Evolutionary conservation across 306 rosid species (phyloP).

Genomic region (Vachellia collinsii): DNA sequence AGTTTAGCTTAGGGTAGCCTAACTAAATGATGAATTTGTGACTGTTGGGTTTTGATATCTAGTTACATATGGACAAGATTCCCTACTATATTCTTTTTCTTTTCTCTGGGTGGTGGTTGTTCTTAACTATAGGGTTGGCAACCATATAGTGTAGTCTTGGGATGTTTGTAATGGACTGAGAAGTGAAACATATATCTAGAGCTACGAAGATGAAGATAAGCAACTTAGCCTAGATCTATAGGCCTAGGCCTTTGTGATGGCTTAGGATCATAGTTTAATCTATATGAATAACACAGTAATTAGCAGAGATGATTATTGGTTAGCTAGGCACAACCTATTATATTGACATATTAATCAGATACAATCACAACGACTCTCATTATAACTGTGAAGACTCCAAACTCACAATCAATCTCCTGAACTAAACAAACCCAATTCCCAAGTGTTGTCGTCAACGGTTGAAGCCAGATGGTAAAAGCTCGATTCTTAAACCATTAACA

Average conservation of each 20-base stretch:
- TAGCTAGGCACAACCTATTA: background rate
- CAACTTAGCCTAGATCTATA: no score
- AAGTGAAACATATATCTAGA: no score
- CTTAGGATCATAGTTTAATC: background rate
- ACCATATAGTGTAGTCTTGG: background rate
- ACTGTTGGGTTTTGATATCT: background rate
- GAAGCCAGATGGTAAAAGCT: background rate
- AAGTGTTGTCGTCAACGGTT: background rate
- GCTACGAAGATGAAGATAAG: no score
- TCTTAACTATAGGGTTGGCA: background rate
- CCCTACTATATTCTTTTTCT: background rate
- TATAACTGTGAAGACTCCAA: background rate
- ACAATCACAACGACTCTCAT: background rate
- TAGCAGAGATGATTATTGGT: background rate
- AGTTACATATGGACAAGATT: background rate
- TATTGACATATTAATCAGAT: background rate
- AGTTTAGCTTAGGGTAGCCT: background rate
- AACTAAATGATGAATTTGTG: background rate
- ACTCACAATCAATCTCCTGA: background rate
- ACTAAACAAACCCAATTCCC: background rate
- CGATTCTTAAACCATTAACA: background rate
- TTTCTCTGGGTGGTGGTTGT: background rate
- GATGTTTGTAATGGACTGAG: no score
- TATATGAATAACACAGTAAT: background rate
- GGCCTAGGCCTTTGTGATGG: background rate